Evolutionary conservation across 2,329 filamentous ascomycete genomes (phyloP), one percentile per base, ranked within the genome.

Genomic region (Chrysoporthe austroafricana): DNA sequence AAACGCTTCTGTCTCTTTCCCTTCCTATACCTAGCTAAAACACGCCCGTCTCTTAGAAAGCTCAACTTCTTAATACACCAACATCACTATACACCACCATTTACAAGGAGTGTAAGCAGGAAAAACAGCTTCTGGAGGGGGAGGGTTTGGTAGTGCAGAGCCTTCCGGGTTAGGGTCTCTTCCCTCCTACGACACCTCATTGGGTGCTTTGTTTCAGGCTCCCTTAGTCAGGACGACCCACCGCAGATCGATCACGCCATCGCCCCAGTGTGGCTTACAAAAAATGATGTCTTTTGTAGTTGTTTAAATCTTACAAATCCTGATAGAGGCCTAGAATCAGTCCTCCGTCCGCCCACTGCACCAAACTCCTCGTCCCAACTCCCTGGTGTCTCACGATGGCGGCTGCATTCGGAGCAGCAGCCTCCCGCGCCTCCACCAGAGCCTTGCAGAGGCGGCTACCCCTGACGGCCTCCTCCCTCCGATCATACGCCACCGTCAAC

Each of bases 401-500:
- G 56, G 68, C 59, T 58, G 56, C 60, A 66, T 44, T 68, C 21
- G 52, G 66, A 42, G 63, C 62, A 9, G 63, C 52, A 46, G 66
- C 66, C 39, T 59, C 54, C 61, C 68, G 66, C 54, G 68, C 62
- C 34, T 63, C 68, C 9, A 26, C 56, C 2, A 62, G 44, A 44
- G 56, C 62, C 32, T 36, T 68, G n/a, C 62, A 46, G 18, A 32
- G 26, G 11, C 36, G 34, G 16, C 18, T 52, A 11, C 63, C 63
- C 6, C n/a, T 43, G 5, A 42, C 43, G 26, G 26, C 66, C 3
- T 58, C 62, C 2, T 65, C 66, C 11, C 39, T 66, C 39, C 62
- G 68, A 57, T 63, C 66, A 34, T 70, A 68, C 48, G 68, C 68
- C 42, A 70, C 68, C 46, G 68, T 70, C 46, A 70, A 34, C 4